These are phyloP conservation scores for Rubroboletus satanas DNA, from an alignment of 768 basidiomycete species.

Conservation along the genomic window DNA sequence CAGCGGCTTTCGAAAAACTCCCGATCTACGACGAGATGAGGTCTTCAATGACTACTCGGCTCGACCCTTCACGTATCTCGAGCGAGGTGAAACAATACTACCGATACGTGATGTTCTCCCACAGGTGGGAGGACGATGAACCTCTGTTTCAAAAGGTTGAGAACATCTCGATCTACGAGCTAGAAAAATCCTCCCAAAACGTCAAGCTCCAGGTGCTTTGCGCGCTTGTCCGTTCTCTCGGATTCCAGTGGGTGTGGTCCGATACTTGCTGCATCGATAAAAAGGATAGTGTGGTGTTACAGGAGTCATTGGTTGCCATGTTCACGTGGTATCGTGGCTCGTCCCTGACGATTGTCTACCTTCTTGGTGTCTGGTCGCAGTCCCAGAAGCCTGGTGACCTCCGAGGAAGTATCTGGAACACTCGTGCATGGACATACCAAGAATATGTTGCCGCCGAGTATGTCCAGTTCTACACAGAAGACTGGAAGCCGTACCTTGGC, in stretches of 20 bases:
- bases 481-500: conserved; percentile 7
- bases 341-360: conserved; percentile 2
- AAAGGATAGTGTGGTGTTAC: neutral
- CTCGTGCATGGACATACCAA: conserved; percentile 9
- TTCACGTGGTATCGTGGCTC: conserved; percentile 7
- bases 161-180: neutral
- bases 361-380: neutral
- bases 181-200: neutral
- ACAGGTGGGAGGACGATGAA: neutral
- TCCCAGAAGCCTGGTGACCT: neutral
- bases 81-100: neutral
- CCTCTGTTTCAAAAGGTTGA: neutral
- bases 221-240: neutral
- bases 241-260: conserved; percentile 6
- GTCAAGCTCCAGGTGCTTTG: neutral
- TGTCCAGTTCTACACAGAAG: conserved; percentile 9
- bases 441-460: conserved; percentile 1
- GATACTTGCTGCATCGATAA: conserved; percentile 9
- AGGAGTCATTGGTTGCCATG: conserved; percentile 10
- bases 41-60: neutral
- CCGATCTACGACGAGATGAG: neutral
- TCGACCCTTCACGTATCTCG: neutral
- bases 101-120: neutral
- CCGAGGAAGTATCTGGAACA: conserved; percentile 3
- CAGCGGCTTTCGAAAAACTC: neutral